Evolutionary conservation across 805 yeast species (phyloP), one percentile per base, ranked within the genome.

Genomic region (Cyberlindnera subsufficiens): DNA sequence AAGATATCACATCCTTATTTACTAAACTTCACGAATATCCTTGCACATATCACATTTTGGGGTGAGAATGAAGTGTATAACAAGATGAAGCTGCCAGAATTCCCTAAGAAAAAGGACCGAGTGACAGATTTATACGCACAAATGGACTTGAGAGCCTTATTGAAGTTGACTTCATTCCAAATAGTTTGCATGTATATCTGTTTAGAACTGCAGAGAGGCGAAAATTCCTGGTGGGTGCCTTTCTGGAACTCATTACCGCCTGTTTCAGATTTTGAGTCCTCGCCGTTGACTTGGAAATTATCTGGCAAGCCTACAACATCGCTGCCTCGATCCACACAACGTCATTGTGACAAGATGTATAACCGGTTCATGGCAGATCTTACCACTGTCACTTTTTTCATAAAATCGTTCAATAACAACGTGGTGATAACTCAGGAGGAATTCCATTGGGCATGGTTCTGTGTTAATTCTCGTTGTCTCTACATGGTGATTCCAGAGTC

Each of bases 401-500:
- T 63, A 5, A 25, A 42, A 8, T n/a, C n/a, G 13, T 35, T 45
- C 30, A 10, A 32, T 7, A 8, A 33, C 15, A 4, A 16, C 1
- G 10, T 31, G 2, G 8, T 33, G 5, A 15, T 54, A 3, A 27
- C 42, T 1, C 42, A 37, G 15, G 41, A 40, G 6, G 42, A 42
- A 4, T 82, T 74, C 51, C 54, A 81, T 10, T 79, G 87, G 77
- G 77, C 85, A 0, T 91, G 96, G 95, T 71, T 86, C 54, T 81
- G 91, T 54, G 86, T 90, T 43, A 91, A 93, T 59, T 83, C 97
- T 2, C 80, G 99, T 64, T 91, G 98, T 60, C 67, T 91, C 6
- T 90, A 88, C 59, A 80, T 82, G 81, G 72, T 75, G 3, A 63
- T 86, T 2, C 80, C 85, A 1, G 69, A 74, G 37, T 71, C 74